Base-by-base conservation (phyloP, 78 protist species). In the Planoprotostelium fungivorum region DNA sequence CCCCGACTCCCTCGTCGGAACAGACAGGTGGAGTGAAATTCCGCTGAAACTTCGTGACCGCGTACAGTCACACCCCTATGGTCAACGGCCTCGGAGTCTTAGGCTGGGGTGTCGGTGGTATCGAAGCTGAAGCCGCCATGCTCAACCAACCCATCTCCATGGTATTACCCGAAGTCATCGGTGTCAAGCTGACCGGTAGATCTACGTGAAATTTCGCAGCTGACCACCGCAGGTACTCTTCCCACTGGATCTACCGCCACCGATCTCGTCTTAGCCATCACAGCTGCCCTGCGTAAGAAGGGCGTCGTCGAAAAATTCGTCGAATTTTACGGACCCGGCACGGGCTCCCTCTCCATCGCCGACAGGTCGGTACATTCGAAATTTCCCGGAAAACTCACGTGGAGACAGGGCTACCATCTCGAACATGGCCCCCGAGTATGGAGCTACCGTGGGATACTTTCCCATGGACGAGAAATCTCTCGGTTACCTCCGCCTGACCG, bases 401-500 rank as follows among this genome's bases (percentile, higher is more conserved):
- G 96, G 96, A 38, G 98, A 96, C 86, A 95, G 99, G 36, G 95
- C 97, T 0, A 97, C 99, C 86, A 95, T 97, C 35, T 89, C 98
- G n/a, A 94, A 94, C 93, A 97, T 97, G 99, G 96, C 98, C 31
- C 97, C 97, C 38, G 99, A 97, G 90, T 96, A 96, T 87, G 98
- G 97, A 23, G 98, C 98, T 16, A 95, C 95, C 29, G 88, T 95
- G 92, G 97, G 97, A 73, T 97, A 92, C 92, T 97, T 97, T 96
- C 97, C 99, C 1, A 93, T 94, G 63, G 98, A 96, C 87, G 90
- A 83, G 73, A 86, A 39, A 38, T 90, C 97, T 0, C 38, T 94
- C 0, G 85, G 51, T 29, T 96, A 95, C 93, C 90, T 97, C 29
- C 34, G 90, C 1, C 86, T 73, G 88, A 97, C 97, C 36, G 97